A percentile compares a stretch with the other conserved stretches of the same genome.
Evolutionary conservation across 345 rosid species (phyloP).

Genomic region (Salix suchowensis): DNA sequence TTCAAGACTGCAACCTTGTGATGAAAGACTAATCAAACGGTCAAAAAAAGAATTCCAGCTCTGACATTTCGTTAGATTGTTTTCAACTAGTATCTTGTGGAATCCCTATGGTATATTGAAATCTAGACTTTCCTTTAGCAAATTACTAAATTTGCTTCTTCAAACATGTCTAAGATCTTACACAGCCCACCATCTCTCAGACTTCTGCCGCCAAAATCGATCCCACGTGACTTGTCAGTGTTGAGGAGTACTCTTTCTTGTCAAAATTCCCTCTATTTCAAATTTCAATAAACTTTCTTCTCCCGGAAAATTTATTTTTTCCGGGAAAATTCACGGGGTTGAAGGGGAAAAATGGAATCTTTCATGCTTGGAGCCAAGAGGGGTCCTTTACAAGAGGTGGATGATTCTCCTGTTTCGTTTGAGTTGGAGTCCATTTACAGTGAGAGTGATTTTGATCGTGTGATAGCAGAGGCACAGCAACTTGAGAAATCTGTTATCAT

Average conservation of each 20-base stretch:
- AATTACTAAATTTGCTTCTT: too few species aligned
- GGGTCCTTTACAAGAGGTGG: conserved; percentile 41
- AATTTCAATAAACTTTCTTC: conserved; percentile 14
- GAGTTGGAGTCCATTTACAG: conserved; percentile 50
- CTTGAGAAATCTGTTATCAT: conserved; percentile 53
- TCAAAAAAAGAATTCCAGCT: too few species aligned
- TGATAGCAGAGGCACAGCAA: conserved; percentile 72
- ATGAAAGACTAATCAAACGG: too few species aligned
- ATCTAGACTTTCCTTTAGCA: not conserved
- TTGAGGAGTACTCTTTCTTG: not conserved
- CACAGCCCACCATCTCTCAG: conserved; percentile 32
- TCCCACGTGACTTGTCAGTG: conserved; percentile 17
- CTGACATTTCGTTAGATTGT: too few species aligned
- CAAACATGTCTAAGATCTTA: conserved; percentile 26
- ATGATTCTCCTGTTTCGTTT: conserved; percentile 58
- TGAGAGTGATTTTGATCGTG: conserved; percentile 69
- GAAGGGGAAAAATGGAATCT: conserved; percentile 19
- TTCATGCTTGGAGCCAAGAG: conserved; percentile 31
- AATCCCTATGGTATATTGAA: not conserved
- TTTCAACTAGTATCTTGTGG: too few species aligned
- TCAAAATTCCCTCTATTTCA: conserved; percentile 7
- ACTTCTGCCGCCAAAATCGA: not conserved
- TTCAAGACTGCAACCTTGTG: too few species aligned
- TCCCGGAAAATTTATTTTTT: conserved; percentile 7
- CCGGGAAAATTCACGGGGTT: conserved; percentile 21